Evolutionary conservation across 2,329 filamentous ascomycete species (phyloP).

Genomic region (Sporothrix mexicana): DNA sequence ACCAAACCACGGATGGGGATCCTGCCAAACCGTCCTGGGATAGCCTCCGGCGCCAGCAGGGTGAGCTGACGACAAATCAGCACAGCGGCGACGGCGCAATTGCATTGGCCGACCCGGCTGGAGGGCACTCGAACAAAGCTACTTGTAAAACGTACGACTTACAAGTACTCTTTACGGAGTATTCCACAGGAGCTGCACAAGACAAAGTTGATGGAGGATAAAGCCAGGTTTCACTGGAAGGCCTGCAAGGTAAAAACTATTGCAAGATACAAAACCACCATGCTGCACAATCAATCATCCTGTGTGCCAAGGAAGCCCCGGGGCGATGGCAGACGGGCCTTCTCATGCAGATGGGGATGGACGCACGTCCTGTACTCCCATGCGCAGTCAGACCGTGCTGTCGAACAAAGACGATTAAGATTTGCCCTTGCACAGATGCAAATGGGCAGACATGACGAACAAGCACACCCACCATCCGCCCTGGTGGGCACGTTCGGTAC

Average conservation of each 20-base stretch:
- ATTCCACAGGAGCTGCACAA: too few species aligned
- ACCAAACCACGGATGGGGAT: not conserved
- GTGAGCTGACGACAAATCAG: constrained; percentile 13
- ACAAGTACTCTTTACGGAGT: too few species aligned
- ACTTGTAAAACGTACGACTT: too few species aligned
- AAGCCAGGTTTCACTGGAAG: not conserved
- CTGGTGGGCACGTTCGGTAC: constrained; percentile 19
- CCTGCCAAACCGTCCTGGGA: not conserved
- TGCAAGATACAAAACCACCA: not conserved
- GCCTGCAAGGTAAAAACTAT: not conserved
- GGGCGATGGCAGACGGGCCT: not conserved
- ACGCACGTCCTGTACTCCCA: constrained; percentile 12
- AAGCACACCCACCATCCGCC: constrained; percentile 31
- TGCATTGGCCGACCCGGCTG: constrained; percentile 11
- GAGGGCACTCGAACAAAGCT: not conserved
- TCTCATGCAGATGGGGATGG: not conserved
- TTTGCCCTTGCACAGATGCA: constrained; percentile 8
- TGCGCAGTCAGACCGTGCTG: not conserved
- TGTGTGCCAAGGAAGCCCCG: not conserved
- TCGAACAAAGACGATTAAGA: not conserved
- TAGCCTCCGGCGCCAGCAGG: not conserved
- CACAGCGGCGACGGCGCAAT: constrained; percentile 8
- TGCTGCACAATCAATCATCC: not conserved
- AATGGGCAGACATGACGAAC: constrained; percentile 6
- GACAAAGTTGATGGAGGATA: not conserved